Evolutionary conservation across 306 rosid genomes (phyloP), one percentile per base, ranked within the genome.

Genomic region (Ormosia semicastrata): DNA sequence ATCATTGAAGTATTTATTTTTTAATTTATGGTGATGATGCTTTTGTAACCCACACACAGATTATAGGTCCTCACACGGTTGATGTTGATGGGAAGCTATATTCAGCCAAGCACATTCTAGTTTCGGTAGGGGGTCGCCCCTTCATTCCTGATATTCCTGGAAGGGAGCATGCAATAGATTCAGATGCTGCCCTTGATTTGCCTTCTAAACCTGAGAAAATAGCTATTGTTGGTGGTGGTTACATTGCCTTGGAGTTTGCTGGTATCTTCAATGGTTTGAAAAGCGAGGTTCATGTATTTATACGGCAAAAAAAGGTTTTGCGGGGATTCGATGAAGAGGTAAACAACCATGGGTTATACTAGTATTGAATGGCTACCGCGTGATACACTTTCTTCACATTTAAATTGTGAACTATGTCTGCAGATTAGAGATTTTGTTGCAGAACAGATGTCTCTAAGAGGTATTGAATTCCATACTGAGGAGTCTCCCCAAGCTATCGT

Each of bases 301-400:
- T 96, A 58, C 82, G 99, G 54, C 97, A 96, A 81, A 91, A 93
- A 82, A 87, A 93, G 86, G 93, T 96, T 77, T 88, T 96, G 47
- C 86, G 99, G 79, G 99, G 99, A 78, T 96, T 96, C 66, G 99
- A 96, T 81, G 98, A 96, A 85, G 99, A 96, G 97, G 97, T 96
- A 81, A 76, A 79, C 65, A 66, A 76, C 71, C 77, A 14, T 71
- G 67, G 59, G 59, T 47, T 66, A 34, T 49, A 24, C 62, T 57
- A 3, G 11, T 75, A 24, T 83, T 79, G 41, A 56, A 29, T 53
- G 12, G 32, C 49, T 64, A 40, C 57, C 75, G 32, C 66, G 17
- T 68, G 66, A 39, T 75, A 4, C 52, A 40, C 17, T 75, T 52
- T 76, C 65, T 14, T 77, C 36, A 29, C 46, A 66, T 82, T 71